Evolutionary conservation across 805 yeast genomes (phyloP), one percentile per base, ranked within the genome.

Genomic region (Myxozyma geophila): DNA sequence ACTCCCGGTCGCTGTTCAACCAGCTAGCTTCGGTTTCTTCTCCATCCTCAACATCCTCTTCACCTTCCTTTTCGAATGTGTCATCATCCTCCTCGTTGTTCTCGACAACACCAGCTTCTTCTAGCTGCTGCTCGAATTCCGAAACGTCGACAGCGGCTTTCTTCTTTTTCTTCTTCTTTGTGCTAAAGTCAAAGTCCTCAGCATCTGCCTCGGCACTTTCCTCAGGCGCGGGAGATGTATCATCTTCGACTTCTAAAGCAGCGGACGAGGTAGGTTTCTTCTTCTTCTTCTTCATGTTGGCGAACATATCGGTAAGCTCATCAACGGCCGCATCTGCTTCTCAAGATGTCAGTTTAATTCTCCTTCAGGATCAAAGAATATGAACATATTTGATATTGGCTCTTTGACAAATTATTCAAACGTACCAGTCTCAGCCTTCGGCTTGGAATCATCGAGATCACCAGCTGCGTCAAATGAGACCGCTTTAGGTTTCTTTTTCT

Each of bases 41-140:
- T 13, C 50, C 58, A 23, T 57, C 62, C 56, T 54, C 58, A 63
- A 39, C 70, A 48, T 53, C 46, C 56, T 39, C 59, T 64, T 71
- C 67, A 43, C 68, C 73, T 67, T 76, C 58, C 41, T 57, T 76
- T 19, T 73, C 76, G 47, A 76, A 75, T 37, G 73, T 66, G 35
- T 75, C 74, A 49, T 58, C 65, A 37, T 58, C 61, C 43, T 51
- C 61, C 37, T 51, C 64, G 28, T 49, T 68, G 52, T 76, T 81
- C 39, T 84, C 88, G 63, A 85, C 84, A 54, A 92, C 82, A 74
- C 98, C 98, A 15, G 98, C 98, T 74, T 89, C 82, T 75, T 90
- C 96, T 72, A 93, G 82, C 73, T 90, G 90, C 74, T 88, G 87
- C 71, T 93, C 98, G 73, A 93, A 93, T 68, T 89, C 97, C 71